Evolutionary conservation across 441 rosid genomes (phyloP).

Genomic region (Flueggea neowawraea): DNA sequence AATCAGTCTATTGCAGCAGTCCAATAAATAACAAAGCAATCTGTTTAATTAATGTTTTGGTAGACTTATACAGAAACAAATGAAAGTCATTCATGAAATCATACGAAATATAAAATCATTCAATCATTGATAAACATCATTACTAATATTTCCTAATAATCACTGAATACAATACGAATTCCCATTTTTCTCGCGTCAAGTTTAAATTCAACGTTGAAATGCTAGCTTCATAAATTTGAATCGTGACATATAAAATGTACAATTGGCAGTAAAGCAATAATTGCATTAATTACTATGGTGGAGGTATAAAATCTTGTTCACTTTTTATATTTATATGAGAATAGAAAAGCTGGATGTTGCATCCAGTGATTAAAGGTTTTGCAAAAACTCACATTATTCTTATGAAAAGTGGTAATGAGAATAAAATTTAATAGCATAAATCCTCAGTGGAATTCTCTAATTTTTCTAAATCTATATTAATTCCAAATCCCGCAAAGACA

Average conservation of each 20-base stretch:
- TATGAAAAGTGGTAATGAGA: not conserved
- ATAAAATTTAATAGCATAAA: too few species aligned
- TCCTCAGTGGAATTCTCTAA: too few species aligned
- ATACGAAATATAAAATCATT: not conserved
- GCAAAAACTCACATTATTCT: not conserved
- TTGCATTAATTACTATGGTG: not conserved
- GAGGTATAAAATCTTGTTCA: not conserved
- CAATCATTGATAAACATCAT: not conserved
- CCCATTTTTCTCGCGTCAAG: not conserved
- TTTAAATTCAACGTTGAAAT: not conserved
- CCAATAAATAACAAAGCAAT: not conserved
- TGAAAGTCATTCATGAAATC: not conserved
- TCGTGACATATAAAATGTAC: too few species aligned
- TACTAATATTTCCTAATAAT: not conserved
- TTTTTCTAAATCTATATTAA: too few species aligned
- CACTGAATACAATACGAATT: not conserved
- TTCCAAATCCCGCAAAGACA: too few species aligned
- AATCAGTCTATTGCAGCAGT: not conserved
- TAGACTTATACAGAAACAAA: not conserved
- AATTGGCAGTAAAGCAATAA: too few species aligned
- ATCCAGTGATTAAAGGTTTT: not conserved
- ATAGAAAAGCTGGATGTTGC: not conserved
- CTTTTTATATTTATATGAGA: not conserved
- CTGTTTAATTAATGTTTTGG: not conserved
- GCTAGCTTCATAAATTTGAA: too few species aligned